Evolutionary conservation across 768 basidiomycete species (phyloP), one percentile per base, ranked within the genome.

Genomic region (Mrakia hoshinonis): DNA sequence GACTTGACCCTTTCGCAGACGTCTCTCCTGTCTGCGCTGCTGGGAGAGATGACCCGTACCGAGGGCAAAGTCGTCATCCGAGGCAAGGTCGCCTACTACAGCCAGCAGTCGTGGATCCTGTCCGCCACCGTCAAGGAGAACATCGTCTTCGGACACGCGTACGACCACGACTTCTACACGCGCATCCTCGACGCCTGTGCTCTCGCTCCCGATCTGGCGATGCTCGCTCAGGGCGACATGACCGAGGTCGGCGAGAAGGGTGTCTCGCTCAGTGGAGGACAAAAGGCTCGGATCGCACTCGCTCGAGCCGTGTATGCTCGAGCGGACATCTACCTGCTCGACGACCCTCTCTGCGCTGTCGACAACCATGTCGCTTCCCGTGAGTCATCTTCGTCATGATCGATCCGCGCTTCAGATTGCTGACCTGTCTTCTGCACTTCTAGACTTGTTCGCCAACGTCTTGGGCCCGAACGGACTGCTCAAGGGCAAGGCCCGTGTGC

Each of bases 261-360:
- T 51, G 22, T 71, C 51, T 47, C 69, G 13, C 49, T 75, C 3
- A 75, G 74, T 22, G 80, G 80, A 47, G 80, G 80, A 1, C 80
- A 81, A 60, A 79, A 79, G 68, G 78, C 79, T 46, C 74, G 80
- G 24, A 79, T 81, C 69, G 70, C 77, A 73, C 49, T 75, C 6
- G 95, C 95, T 7, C 83, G 93, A 38, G 91, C 91, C 2, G 89
- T 95, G 0, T 97, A 97, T 79, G 87, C 92, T 3, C 85, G 93
- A 55, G 92, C 93, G 0, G 94, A 98, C 78, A 78, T 96, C 85
- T 92, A 89, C 61, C 83, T 97, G 1, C 83, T 97, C 6, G 95
- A 97, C 58, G 94, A 98, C 73, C 92, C 92, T 51, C 83, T 97
- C 43, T 88, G 90, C 34, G 80, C 81, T 13, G 79, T 89, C 84